Conservation (phyloP, 352 stramenopile species). For the Globisporangium acanthophoron region DNA sequence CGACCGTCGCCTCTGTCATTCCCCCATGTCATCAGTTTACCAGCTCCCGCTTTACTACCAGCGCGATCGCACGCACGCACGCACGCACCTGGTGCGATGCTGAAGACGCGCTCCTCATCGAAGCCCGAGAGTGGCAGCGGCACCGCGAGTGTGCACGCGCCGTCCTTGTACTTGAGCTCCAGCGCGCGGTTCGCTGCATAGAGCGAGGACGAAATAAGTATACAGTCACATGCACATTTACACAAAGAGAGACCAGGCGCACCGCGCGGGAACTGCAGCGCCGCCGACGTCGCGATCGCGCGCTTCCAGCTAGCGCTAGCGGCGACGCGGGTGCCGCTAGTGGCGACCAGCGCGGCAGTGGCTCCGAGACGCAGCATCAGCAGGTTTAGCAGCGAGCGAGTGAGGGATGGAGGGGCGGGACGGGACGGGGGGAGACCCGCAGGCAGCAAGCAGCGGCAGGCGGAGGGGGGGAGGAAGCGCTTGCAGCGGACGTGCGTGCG, state of each 20-base stretch:
- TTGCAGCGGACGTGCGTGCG: no score
- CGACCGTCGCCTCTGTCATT: constrained; percentile 61
- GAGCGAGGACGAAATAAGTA: not conserved
- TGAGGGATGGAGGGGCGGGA: not conserved
- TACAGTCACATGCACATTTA: no score
- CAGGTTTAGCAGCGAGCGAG: not conserved
- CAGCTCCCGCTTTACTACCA: not conserved
- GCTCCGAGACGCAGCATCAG: constrained; percentile 11
- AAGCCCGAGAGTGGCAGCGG: constrained; percentile 73
- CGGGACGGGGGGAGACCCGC: not conserved
- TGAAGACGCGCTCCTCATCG: constrained; percentile 77
- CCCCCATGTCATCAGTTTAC: not conserved
- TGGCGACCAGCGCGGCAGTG: constrained; percentile 2
- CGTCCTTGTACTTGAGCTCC: constrained; percentile 80
- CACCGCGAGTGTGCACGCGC: constrained; percentile 65
- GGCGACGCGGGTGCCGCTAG: constrained; percentile 1
- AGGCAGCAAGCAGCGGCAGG: no score
- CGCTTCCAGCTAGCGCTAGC: constrained; percentile 11
- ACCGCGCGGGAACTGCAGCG: constrained; percentile 15
- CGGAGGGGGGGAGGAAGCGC: not conserved
- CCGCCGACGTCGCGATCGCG: constrained; percentile 12
- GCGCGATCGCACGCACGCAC: not conserved
- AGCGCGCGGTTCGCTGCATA: constrained; percentile 32
- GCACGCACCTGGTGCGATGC: constrained; percentile 47
- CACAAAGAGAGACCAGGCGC: not conserved